A percentile compares a stretch with the other conserved stretches of the same genome.
Evolutionary conservation across 345 rosid species (phyloP).

Genomic region (Arabidopsis thaliana): DNA sequence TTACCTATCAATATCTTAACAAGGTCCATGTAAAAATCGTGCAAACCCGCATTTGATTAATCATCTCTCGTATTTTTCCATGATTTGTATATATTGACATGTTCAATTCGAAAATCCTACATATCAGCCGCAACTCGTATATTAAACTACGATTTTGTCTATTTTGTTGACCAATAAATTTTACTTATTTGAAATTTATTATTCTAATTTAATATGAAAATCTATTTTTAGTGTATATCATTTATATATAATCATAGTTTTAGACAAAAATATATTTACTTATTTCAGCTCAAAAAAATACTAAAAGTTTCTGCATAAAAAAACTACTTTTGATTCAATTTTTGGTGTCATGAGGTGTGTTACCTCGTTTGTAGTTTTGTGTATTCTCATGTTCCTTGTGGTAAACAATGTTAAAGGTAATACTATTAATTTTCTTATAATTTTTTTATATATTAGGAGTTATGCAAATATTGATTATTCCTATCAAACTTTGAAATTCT

Average conservation of each 20-base stretch:
- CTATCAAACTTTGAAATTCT: neutral
- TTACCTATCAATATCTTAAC: too few relatives aligned
- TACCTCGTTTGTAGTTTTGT: neutral
- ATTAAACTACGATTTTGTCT: neutral
- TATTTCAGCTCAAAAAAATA: neutral
- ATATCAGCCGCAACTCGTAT: too few relatives aligned
- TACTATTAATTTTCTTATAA: neutral
- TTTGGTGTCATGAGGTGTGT: neutral
- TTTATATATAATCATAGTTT: neutral
- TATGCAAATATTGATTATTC: neutral
- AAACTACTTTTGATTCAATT: neutral
- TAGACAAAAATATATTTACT: neutral
- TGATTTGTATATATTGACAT: too few relatives aligned
- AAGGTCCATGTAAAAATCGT: too few relatives aligned
- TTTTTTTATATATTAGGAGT: neutral
- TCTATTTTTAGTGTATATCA: neutral
- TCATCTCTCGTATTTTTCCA: too few relatives aligned
- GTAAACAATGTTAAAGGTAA: neutral
- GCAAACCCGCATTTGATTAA: too few relatives aligned
- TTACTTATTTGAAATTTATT: neutral
- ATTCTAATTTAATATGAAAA: neutral
- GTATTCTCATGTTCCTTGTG: neutral
- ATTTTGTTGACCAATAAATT: too few relatives aligned
- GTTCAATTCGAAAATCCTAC: too few relatives aligned
- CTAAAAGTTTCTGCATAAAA: neutral